phyloP scores from a whole-genome alignment of 352 stramenopile species.

The Phytopythium boreale region DNA sequence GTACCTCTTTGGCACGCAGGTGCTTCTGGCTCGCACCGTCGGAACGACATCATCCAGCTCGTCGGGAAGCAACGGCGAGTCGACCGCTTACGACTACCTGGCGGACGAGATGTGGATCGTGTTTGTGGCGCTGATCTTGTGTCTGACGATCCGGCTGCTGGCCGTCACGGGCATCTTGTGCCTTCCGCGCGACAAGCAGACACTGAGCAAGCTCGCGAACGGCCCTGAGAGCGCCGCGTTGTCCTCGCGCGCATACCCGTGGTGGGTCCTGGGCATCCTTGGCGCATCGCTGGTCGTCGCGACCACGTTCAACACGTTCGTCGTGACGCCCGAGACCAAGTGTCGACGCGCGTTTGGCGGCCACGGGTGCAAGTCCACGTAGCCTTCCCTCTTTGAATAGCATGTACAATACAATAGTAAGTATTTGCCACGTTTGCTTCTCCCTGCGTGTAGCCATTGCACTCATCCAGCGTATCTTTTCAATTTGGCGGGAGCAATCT shows the following conservation, averaged over 20 bases:
- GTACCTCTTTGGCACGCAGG: slow-evolving; percentile 8
- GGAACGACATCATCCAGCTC: not conserved
- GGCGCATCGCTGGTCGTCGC: slow-evolving; percentile 14
- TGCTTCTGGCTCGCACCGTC: slow-evolving; percentile 4
- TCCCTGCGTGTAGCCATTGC: not conserved
- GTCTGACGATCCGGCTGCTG: slow-evolving; percentile 22
- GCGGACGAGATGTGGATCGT: slow-evolving; percentile 24
- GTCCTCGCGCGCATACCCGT: slow-evolving; percentile 10
- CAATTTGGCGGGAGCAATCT: not conserved
- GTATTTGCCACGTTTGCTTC: not conserved
- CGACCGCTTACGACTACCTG: slow-evolving; percentile 11
- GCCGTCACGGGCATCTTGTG: slow-evolving; percentile 22
- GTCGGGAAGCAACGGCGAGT: not conserved
- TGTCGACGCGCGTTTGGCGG: slow-evolving; percentile 28
- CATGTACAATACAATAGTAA: not conserved
- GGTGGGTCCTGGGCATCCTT: slow-evolving; percentile 17
- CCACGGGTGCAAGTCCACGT: slow-evolving; percentile 14
- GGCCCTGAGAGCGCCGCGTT: not conserved
- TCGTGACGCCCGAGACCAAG: slow-evolving; percentile 31
- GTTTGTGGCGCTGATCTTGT: slow-evolving; percentile 24
- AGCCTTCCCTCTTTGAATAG: not conserved
- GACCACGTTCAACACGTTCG: slow-evolving; percentile 20
- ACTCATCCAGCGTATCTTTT: not conserved
- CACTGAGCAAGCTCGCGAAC: slow-evolving; percentile 12
- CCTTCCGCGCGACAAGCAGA: slow-evolving; percentile 17